Base-by-base conservation (phyloP, 495 filamentous ascomycete genomes). In the Mycothermus thermophilus region DNA sequence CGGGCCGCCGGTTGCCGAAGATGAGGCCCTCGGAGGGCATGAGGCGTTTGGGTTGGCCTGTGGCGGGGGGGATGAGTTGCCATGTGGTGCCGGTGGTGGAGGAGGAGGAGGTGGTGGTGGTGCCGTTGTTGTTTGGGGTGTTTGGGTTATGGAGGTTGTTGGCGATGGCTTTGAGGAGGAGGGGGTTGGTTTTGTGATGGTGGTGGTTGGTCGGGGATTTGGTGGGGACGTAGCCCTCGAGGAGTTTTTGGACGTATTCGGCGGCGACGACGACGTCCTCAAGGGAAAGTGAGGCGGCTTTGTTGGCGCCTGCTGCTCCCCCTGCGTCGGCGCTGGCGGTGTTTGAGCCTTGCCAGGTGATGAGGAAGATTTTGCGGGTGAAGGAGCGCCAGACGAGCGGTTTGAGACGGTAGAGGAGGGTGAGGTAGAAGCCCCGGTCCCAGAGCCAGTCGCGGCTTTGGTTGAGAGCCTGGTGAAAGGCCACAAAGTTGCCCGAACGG, bases 381-480 rank as follows among this genome's bases (percentile, higher is more conserved):
- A 97, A 67, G 2, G 80, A 80, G 2, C 88, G 75, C 85, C 83
- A 93, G 6, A 93, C 70, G 0, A 93, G 66, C 3, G 82, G 67
- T 32, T 92, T 80, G 27, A 85, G 79, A 27, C 80, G 67, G 48
- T 77, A 77, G 6, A 70, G 60, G 3, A 93, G 60, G 13, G 79
- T 69, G 0, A 93, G 64, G 13, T 90, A 66, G 13, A 93, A 64
- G 0, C 80, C 78, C 42, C 75, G 79, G n/a, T 67, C 63, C 8
- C 79, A 69, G 47, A 94, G 81, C 83, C 82, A 95, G 9, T 69
- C 45, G 28, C 71, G 58, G 38, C 27, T 44, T 34, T 63, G 54
- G 18, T 45, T 35, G 20, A 87, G 56, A 20, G 84, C 67, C n/a
- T 68, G 51, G 14, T 80, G 72, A 57, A 93, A 93, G 11, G 68